phyloP scores from a whole-genome alignment of 2,329 filamentous ascomycete species.

The Fusarium solani-melongenae region DNA sequence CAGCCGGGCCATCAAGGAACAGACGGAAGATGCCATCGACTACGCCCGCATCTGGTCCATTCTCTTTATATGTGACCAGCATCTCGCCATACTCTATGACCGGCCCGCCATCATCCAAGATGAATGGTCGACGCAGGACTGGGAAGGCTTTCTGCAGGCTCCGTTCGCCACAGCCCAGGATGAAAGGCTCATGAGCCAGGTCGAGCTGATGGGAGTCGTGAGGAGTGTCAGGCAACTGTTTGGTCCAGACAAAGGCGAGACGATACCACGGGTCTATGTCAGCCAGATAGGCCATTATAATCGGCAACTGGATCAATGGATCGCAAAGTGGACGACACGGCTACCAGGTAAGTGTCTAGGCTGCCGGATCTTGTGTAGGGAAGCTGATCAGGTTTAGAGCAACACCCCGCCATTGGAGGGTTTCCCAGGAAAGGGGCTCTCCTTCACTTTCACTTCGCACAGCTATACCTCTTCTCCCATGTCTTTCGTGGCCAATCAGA shows the following conservation, averaged over 20 bases:
- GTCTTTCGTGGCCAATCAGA: slow-evolving; percentile 50
- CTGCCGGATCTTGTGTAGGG: not conserved
- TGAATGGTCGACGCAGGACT: slow-evolving; percentile 64
- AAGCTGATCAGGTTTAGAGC: slow-evolving; percentile 42
- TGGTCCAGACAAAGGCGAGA: slow-evolving; percentile 64
- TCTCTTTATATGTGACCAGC: slow-evolving; percentile 69
- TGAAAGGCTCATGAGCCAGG: slow-evolving; percentile 67
- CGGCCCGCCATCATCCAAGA: slow-evolving; percentile 68
- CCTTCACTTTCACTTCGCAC: slow-evolving; percentile 53
- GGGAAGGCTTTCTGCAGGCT: slow-evolving; percentile 63
- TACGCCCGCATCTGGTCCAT: slow-evolving; percentile 69
- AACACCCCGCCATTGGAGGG: slow-evolving; percentile 47
- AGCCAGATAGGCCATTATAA: slow-evolving; percentile 54
- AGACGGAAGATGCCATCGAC: slow-evolving; percentile 58
- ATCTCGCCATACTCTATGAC: slow-evolving; percentile 69
- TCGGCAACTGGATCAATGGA: slow-evolving; percentile 52
- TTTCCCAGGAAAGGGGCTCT: slow-evolving; percentile 51
- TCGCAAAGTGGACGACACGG: slow-evolving; percentile 48
- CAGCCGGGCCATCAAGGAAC: slow-evolving; percentile 48
- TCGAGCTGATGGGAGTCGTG: slow-evolving; percentile 68
- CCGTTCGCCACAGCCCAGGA: slow-evolving; percentile 63
- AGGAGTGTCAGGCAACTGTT: slow-evolving; percentile 65
- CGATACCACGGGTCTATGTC: slow-evolving; percentile 61
- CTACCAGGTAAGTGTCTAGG: slow-evolving; percentile 42
- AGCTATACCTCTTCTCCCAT: slow-evolving; percentile 52